These are phyloP conservation scores for Leishmania guyanensis DNA, from an alignment of 208 protist genomes.

Conservation along the genomic window DNA sequence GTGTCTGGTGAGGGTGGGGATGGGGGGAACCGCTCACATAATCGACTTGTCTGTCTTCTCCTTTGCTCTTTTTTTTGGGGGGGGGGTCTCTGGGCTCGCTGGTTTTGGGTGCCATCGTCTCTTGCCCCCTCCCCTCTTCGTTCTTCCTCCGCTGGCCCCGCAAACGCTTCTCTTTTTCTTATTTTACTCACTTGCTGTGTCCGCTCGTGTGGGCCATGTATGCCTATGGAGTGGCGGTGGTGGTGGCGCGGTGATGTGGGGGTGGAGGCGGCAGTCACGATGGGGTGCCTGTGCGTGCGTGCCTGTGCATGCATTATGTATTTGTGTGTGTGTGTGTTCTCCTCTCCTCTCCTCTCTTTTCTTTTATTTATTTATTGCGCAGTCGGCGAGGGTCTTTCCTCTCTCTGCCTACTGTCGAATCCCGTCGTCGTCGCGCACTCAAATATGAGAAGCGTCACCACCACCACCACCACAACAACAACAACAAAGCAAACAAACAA, in stretches of 20 bases:
- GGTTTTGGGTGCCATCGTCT: too few relatives aligned
- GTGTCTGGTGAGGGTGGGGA: neutral
- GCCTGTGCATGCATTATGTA: slow-evolving; percentile 6
- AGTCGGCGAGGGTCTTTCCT: neutral
- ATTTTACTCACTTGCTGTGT: neutral
- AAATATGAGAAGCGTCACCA: neutral
- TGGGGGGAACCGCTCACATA: neutral
- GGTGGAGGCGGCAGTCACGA: neutral
- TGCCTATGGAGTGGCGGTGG: neutral
- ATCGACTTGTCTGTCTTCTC: neutral
- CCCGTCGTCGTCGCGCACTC: neutral
- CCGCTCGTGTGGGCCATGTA: neutral
- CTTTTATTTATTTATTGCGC: neutral
- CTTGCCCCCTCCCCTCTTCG: too few relatives aligned
- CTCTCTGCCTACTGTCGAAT: neutral
- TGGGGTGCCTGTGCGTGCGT: slow-evolving; percentile 2
- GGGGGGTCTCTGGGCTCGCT: neutral
- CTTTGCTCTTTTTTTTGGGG: neutral
- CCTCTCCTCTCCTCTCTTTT: neutral
- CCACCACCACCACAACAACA: neutral
- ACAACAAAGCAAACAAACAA: neutral
- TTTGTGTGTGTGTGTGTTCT: neutral
- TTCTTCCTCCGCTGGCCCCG: neutral
- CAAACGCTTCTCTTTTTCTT: neutral
- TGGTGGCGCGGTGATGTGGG: neutral